These are phyloP conservation scores for Oidiodendron maius DNA, from an alignment of 495 filamentous ascomycete species.

Conservation along the genomic window DNA sequence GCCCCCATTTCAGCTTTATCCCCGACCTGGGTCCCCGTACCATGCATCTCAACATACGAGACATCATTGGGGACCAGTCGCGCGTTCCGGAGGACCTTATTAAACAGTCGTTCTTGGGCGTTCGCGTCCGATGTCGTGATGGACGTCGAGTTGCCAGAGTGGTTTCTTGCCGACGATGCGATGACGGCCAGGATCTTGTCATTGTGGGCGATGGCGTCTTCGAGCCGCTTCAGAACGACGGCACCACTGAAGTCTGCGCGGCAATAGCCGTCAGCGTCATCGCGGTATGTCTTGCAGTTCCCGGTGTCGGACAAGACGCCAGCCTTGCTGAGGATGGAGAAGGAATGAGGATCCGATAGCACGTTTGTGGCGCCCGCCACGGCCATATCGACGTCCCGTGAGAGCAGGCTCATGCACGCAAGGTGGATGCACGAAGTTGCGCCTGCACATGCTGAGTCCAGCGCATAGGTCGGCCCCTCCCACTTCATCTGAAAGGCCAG, in stretches of 20 bases:
- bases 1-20: conserved; percentile 74
- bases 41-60: conserved; percentile 86
- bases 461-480: conserved; percentile 75
- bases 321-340: conserved; percentile 35
- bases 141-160: conserved; percentile 67
- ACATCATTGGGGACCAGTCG: conserved; percentile 64
- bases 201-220: conserved; percentile 69
- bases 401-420: conserved; percentile 12
- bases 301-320: conserved; percentile 36
- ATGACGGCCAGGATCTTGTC: conserved; percentile 69
- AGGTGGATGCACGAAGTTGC: conserved; percentile 49
- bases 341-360: conserved; percentile 79
- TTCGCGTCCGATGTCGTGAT: conserved; percentile 43
- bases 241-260: conserved; percentile 67
- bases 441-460: conserved; percentile 73
- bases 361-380: conserved; percentile 69
- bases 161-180: conserved; percentile 48
- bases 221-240: conserved; percentile 66
- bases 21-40: conserved; percentile 78
- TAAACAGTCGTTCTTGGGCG: conserved; percentile 53
- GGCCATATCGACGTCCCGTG: conserved; percentile 14
- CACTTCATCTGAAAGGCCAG: conserved; percentile 87
- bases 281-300: conserved; percentile 60
- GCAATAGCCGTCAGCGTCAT: conserved; percentile 71
- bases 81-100: conserved; percentile 60